Evolutionary conservation across 1,139 yeast species (phyloP), one percentile per base, ranked within the genome.

Genomic region (Yamadazyma pseudoaaseri): DNA sequence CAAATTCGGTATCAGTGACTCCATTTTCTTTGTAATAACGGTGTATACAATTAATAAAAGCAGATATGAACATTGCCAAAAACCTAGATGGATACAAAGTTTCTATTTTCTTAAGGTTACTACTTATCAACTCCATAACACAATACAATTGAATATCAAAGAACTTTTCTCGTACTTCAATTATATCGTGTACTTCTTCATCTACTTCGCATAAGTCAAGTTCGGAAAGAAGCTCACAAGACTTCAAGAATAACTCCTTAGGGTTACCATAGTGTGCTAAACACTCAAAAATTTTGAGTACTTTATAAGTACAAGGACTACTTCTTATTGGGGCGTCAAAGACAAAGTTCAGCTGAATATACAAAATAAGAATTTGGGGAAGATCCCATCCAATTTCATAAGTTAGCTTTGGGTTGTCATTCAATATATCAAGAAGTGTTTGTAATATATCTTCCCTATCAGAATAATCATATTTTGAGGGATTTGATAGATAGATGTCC

Each of bases 301-400:
- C 52, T 29, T 48, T 58, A 42, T 55, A 53, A 10, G 61, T 55
- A 34, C 66, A 52, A 3, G 75, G 74, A 5, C 62, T 58, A 3
- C 36, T 20, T 28, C 72, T 51, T 14, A 70, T 43, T 1, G 55
- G 35, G 2, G 31, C 37, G 3, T 35, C 38, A 13, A 52, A 49
- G 14, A 48, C 41, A 31, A 43, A 51, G 38, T 47, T 60, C 28
- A 50, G 53, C 18, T 63, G 74, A 11, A 75, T 43, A 44, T 65
- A 78, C 3, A 60, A 56, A 27, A 86, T 51, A 13, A 89, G 48
- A 28, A 85, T 52, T 20, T 67, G 71, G 0, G 96, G 96, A 15
- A 89, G 53, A 54, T 89, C 96, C 97, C 97, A 89, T 2, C 95
- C 95, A 38, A 86, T 76, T 46, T 83, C 86, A 39, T 72, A 64